Evolutionary conservation across 805 yeast species (phyloP).

Genomic region (Myxozyma monticola): DNA sequence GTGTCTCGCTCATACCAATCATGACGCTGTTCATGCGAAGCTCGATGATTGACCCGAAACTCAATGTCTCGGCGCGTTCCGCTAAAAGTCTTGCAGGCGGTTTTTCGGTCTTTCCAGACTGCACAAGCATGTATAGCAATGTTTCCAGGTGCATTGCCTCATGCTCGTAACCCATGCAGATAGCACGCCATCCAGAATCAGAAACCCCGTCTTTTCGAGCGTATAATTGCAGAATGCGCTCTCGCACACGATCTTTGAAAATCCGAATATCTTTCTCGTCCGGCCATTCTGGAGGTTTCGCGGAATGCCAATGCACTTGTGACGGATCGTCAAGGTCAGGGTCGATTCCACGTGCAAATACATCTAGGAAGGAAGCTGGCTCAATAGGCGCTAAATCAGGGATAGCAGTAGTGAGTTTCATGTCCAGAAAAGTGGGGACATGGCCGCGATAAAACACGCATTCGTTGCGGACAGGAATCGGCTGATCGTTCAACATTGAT

Average conservation of each 20-base stretch:
- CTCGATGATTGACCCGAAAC: background rate
- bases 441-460: constrained; percentile 33
- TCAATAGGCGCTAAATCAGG: constrained; percentile 6
- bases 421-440: constrained; percentile 31
- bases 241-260: constrained; percentile 20
- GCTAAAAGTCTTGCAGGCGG: no score
- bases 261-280: constrained; percentile 1
- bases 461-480: constrained; percentile 31
- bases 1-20: constrained; percentile 21
- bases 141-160: constrained; percentile 34
- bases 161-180: constrained; percentile 32
- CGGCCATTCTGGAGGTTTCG: constrained; percentile 29
- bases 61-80: no score
- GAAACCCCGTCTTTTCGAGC: background rate
- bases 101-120: constrained; percentile 15
- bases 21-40: background rate
- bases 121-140: constrained; percentile 30
- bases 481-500: constrained; percentile 26
- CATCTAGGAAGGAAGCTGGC: constrained; percentile 16
- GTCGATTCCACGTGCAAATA: constrained; percentile 34
- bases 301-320: constrained; percentile 31
- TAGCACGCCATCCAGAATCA: constrained; percentile 14
- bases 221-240: constrained; percentile 8
- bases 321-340: constrained; percentile 33
- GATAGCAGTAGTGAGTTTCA: constrained; percentile 22